A percentile compares a stretch with the other conserved stretches of the same genome.
Evolutionary conservation across 2,329 filamentous ascomycete genomes (phyloP).

Genomic region (Fonsecaea multimorphosa): DNA sequence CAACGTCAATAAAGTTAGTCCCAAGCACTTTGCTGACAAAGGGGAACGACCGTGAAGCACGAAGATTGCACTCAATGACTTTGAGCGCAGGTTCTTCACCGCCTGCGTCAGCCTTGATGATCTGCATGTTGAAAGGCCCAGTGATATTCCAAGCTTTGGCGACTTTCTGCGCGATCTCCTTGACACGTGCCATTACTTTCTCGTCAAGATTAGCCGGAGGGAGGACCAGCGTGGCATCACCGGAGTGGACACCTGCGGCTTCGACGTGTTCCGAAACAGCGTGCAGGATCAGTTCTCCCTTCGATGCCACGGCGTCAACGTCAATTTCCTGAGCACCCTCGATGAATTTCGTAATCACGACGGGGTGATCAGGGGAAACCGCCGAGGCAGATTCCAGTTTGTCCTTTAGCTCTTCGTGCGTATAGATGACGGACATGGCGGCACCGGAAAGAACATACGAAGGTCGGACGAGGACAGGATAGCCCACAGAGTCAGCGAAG

Average conservation of each 20-base stretch:
- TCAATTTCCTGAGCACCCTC: slow-evolving; percentile 97
- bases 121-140: slow-evolving; percentile 99
- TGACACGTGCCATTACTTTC: slow-evolving; percentile 79
- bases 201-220: slow-evolving; percentile 82
- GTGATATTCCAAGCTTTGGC: slow-evolving; percentile 97
- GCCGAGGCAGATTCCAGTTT: slow-evolving; percentile 89
- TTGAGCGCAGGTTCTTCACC: slow-evolving; percentile 79
- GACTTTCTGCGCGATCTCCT: slow-evolving; percentile 95
- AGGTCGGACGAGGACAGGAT: slow-evolving; percentile 93
- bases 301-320: slow-evolving; percentile 86
- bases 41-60: slow-evolving; percentile 95
- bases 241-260: slow-evolving; percentile 96
- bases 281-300: slow-evolving; percentile 86
- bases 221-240: slow-evolving; percentile 92
- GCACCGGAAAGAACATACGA: slow-evolving; percentile 96
- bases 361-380: slow-evolving; percentile 94
- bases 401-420: slow-evolving; percentile 86
- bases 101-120: slow-evolving; percentile 79
- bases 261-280: slow-evolving; percentile 96
- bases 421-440: slow-evolving; percentile 96
- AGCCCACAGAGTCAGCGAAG: slow-evolving; percentile 84
- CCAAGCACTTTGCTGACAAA: slow-evolving; percentile 98
- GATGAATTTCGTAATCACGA: slow-evolving; percentile 98
- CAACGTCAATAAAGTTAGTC: slow-evolving; percentile 94
- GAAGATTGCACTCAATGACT: slow-evolving; percentile 98